Conservation (phyloP, 345 rosid genomes). For the Turritis glabra region DNA sequence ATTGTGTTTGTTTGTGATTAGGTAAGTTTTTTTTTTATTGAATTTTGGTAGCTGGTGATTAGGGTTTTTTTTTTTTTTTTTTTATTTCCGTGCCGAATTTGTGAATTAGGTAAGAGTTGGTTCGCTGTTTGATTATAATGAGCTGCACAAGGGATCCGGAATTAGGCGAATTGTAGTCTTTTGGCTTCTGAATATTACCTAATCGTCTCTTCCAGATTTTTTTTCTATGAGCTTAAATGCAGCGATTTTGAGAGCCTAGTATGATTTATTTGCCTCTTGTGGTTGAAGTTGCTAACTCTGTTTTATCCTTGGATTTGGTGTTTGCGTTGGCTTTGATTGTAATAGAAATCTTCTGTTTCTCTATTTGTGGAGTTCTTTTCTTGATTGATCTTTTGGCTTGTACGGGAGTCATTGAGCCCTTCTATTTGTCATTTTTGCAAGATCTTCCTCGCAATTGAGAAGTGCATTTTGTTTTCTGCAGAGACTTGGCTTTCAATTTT, state of each 20-base stretch:
- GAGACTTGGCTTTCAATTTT: not conserved
- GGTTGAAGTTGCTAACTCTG: conserved; percentile 21
- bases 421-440: not conserved
- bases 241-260: not conserved
- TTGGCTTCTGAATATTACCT: conserved; percentile 15
- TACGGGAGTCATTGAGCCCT: not conserved
- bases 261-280: not conserved
- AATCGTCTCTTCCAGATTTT: conserved; percentile 16
- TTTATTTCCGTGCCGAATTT: conserved; percentile 30
- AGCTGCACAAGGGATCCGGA: conserved; percentile 26
- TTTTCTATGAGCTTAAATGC: not conserved
- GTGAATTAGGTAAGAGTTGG: conserved; percentile 43
- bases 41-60: conserved; percentile 23
- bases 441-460: conserved; percentile 5
- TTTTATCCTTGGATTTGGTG: conserved; percentile 15
- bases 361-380: not conserved
- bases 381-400: not conserved
- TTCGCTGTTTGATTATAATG: conserved; percentile 32
- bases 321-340: not conserved
- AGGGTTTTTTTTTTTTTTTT: conserved; percentile 5
- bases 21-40: conserved; percentile 41
- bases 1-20: conserved; percentile 39
- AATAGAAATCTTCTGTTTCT: conserved; percentile 10
- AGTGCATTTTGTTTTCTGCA: conserved; percentile 12
- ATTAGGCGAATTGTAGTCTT: conserved; percentile 38